These are phyloP conservation scores for Apiospora marii DNA, from an alignment of 2,329 filamentous ascomycete genomes.

Conservation along the genomic window DNA sequence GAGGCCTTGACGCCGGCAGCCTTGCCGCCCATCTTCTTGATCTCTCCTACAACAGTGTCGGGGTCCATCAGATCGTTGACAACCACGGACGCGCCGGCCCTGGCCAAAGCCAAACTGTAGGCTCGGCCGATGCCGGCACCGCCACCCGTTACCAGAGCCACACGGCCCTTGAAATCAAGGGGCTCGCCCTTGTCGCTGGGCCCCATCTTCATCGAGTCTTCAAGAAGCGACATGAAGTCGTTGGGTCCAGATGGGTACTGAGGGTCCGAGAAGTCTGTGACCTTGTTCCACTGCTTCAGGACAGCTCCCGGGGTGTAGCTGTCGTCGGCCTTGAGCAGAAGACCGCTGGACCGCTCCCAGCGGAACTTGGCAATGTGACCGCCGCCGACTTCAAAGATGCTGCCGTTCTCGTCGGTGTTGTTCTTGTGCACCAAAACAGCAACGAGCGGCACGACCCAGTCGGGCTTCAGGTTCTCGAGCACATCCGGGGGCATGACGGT, in stretches of 20 bases:
- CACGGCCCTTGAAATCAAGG: constrained; percentile 83
- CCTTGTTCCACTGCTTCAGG: constrained; percentile 86
- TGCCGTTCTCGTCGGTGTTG: constrained; percentile 82
- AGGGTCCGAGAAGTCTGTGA: constrained; percentile 84
- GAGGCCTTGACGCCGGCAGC: constrained; percentile 93
- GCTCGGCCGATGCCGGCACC: constrained; percentile 91
- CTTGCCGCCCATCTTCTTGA: constrained; percentile 86
- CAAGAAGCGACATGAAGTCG: constrained; percentile 86
- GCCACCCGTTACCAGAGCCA: constrained; percentile 86
- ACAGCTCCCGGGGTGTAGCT: constrained; percentile 88
- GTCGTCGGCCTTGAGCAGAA: constrained; percentile 87
- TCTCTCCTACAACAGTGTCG: constrained; percentile 89
- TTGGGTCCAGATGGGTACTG: constrained; percentile 85
- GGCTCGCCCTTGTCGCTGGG: constrained; percentile 76
- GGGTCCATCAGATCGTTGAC: constrained; percentile 97
- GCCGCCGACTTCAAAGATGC: constrained; percentile 93
- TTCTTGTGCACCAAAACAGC: constrained; percentile 86
- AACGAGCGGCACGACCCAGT: constrained; percentile 94
- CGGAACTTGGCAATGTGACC: constrained; percentile 92
- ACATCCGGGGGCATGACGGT: constrained; percentile 96
- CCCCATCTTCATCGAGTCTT: constrained; percentile 81
- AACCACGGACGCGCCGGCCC: constrained; percentile 82
- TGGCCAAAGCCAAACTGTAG: constrained; percentile 89
- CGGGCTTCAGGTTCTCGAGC: constrained; percentile 83
- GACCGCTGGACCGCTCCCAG: constrained; percentile 92